Conservation (phyloP, 257 asterid species). For the Solanum sitiens region DNA sequence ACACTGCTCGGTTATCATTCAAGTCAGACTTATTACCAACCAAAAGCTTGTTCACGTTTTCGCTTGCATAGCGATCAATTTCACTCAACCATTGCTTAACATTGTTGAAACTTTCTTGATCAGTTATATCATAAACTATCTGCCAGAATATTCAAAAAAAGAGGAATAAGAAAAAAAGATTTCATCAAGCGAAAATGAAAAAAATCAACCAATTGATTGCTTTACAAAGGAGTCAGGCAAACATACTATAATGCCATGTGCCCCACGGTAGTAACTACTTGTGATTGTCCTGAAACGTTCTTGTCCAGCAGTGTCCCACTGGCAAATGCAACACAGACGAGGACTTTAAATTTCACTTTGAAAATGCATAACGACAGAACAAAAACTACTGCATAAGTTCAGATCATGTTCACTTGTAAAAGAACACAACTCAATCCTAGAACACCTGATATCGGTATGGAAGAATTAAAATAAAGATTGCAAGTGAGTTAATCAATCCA, state of each 20-base stretch:
- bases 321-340: background rate
- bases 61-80: constrained; percentile 83
- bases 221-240: background rate
- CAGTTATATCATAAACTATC: constrained; percentile 73
- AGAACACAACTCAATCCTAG: background rate
- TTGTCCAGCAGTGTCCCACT: constrained; percentile 97
- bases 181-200: background rate
- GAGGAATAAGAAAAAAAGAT: background rate
- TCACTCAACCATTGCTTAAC: constrained; percentile 85
- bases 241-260: constrained; percentile 83
- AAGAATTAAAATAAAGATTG: background rate
- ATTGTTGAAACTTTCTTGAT: constrained; percentile 72
- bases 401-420: background rate
- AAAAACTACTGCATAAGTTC: background rate
- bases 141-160: constrained; percentile 14
- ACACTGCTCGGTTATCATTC: constrained; percentile 55
- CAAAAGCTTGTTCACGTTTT: constrained; percentile 69
- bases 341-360: background rate
- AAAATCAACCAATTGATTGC: background rate
- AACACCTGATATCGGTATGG: background rate
- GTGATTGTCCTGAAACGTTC: constrained; percentile 89
- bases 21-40: constrained; percentile 78
- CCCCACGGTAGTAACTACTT: constrained; percentile 91
- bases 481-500: background rate
- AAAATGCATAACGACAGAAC: background rate